Evolutionary conservation across 768 basidiomycete species (phyloP), one percentile per base, ranked within the genome.

Genomic region (Mycena latifolia): DNA sequence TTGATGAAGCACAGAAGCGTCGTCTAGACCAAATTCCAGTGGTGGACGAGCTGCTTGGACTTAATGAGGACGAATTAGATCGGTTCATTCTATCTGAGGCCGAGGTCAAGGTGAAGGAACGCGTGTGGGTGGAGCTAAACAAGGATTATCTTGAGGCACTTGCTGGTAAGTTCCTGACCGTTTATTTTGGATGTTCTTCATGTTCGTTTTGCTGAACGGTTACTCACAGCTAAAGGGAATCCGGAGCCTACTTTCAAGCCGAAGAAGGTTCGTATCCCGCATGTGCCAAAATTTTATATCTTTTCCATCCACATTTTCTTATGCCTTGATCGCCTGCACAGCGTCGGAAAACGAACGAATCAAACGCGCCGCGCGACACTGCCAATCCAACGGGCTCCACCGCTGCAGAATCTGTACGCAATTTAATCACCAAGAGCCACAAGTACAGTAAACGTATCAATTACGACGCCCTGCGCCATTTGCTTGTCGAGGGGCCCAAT

Each of bases 121-220:
- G 94, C 14, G 88, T 98, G 1, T 98, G 96, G 96, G 94, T 96
- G 52, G 95, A 96, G 78, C 82, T 95, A 72, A 98, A 98, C 76
- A 86, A 86, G 70, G 96, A 98, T 33, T 98, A 97, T 76, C 79
- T 98, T 37, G 92, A 95, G 74, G 89, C 91, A 18, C 82, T 96
- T 35, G 95, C 95, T 56, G 92, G 94, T 93, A 70, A 76, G 87
- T 81, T 9, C 15, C 71, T 64, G 41, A 18, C 31, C 35, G n/a
- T n/a, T n/a, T n/a, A n/a, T 69, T 63, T 71, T 45, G 24, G 24
- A 53, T 24, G 0, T 20, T 27, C 48, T 35, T 54, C 43, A n/a
- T 41, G n/a, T 64, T 35, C 55, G 45, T 77, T 74, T 88, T 78
- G 79, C 84, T 87, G 67, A 87, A 78, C 69, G 79, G 78, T 72